These are phyloP conservation scores for Hyaloperonospora brassicae DNA, from an alignment of 352 stramenopile genomes.

Conservation along the genomic window DNA sequence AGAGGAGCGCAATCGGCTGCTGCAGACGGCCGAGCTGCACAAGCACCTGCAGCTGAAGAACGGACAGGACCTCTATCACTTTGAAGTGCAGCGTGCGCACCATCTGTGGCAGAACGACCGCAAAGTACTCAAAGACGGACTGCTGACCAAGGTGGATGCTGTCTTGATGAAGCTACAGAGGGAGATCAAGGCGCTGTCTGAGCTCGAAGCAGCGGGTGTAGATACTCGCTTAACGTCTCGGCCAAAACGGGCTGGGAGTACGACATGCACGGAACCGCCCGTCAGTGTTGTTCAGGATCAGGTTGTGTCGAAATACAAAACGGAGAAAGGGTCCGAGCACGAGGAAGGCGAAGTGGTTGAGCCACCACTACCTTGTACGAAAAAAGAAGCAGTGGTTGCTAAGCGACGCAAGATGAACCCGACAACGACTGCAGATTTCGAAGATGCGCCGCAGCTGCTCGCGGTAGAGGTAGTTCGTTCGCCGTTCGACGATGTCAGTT, in stretches of 20 bases:
- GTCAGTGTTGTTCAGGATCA: constrained; percentile 8
- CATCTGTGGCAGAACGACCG: constrained; percentile 64
- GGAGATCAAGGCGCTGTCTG: constrained; percentile 39
- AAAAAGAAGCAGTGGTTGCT: constrained; percentile 8
- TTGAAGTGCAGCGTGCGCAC: constrained; percentile 62
- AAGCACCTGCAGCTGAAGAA: constrained; percentile 84
- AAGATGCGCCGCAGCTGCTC: constrained; percentile 26
- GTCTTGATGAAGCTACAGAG: constrained; percentile 39
- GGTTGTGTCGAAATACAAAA: background rate
- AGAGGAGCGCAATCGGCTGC: constrained; percentile 61
- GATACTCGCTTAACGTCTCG: constrained; percentile 6
- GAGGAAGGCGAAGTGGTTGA: constrained; percentile 27
- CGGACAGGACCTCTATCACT: constrained; percentile 65
- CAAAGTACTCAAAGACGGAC: constrained; percentile 41
- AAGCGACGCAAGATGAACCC: constrained; percentile 50
- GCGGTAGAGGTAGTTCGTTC: constrained; percentile 41
- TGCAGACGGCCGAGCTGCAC: constrained; percentile 71
- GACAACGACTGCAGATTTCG: constrained; percentile 4
- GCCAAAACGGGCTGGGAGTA: constrained; percentile 3
- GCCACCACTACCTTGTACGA: background rate
- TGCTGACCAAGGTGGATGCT: constrained; percentile 40
- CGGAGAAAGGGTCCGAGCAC: constrained; percentile 10
- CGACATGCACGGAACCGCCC: constrained; percentile 4
- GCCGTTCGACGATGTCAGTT: constrained; percentile 44
- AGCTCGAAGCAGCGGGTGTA: constrained; percentile 17